Base-by-base conservation (phyloP, 2,329 filamentous ascomycete species). In the Fusarium armeniacum region DNA sequence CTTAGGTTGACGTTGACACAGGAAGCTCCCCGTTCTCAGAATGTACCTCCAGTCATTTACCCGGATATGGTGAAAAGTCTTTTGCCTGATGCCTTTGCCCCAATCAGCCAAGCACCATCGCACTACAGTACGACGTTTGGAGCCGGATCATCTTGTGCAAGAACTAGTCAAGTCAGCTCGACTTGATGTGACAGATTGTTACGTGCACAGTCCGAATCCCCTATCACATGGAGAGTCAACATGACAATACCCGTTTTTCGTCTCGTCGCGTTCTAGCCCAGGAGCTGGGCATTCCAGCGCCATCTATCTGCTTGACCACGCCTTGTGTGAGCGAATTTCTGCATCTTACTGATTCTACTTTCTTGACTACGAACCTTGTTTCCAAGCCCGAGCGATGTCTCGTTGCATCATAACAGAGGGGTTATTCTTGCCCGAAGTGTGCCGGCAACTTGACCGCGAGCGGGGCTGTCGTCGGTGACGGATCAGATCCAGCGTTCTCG, bases 391-490 rank as follows among this genome's bases (percentile, higher is more conserved):
- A 32, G 53, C 53, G 24, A 52, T 44, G 24, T 33, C 54, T 53
- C 44, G 44, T 58, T 54, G 32, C 56, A 59, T 35, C 55, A 64
- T 50, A 41, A 32, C 35, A 53, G 51, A 43, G 45, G 52, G 51
- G 44, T 55, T 62, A 20, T 52, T 69, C 44, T 57, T 46, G 55
- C 61, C 45, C 53, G 55, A 51, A 47, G 45, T 51, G 45, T 36
- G 52, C 54, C 45, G 47, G 52, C 35, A 38, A 61, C 43, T 54
- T 59, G 65, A 52, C 47, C 44, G 43, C 47, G 60, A 62, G 70
- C 62, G 67, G 67, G 60, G 56, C 44, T 45, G 22, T 51, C 47
- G 15, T 73, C 67, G 67, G 71, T 67, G 62, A 69, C 69, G 54
- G 71, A 69, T 63, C 67, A 62, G 47, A 62, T 35, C 51, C 62